Percentiles rank a stretch among this genome's conserved stretches.
Conservation (phyloP, 2,329 filamentous ascomycete species). For the Sclerotiophoma versabilis region DNA sequence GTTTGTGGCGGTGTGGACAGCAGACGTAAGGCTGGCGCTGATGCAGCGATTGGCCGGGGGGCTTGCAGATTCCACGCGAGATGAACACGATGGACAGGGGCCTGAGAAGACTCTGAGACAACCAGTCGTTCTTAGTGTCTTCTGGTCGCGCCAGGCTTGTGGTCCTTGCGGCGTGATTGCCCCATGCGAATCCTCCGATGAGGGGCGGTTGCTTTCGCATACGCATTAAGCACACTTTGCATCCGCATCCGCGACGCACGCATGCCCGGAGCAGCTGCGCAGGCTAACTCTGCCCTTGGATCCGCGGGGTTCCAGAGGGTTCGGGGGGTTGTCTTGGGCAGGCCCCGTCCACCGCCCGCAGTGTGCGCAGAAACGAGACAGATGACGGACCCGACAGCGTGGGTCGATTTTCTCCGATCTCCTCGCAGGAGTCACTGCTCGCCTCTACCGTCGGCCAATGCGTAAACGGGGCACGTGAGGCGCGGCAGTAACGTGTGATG, state of each 20-base stretch:
- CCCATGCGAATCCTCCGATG: slow-evolving; percentile 40
- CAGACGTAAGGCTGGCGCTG: slow-evolving; percentile 43
- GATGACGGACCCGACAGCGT: slow-evolving; percentile 27
- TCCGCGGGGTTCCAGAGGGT: slow-evolving; percentile 23
- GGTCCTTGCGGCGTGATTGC: slow-evolving; percentile 37
- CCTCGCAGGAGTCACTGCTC: slow-evolving; percentile 22
- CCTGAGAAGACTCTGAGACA: slow-evolving; percentile 42
- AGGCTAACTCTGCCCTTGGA: slow-evolving; percentile 21
- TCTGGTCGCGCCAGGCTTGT: slow-evolving; percentile 32
- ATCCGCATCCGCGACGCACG: slow-evolving; percentile 17
- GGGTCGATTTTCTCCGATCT: slow-evolving; percentile 36
- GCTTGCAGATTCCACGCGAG: slow-evolving; percentile 50
- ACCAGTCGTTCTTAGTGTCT: slow-evolving; percentile 46
- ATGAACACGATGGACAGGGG: slow-evolving; percentile 44
- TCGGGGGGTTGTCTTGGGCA: slow-evolving; percentile 12
- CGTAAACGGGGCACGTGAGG: slow-evolving; percentile 21
- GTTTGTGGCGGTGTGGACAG: slow-evolving; percentile 40
- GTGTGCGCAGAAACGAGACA: slow-evolving; percentile 19
- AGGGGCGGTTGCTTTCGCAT: slow-evolving; percentile 21
- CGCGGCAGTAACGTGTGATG: slow-evolving; percentile 24
- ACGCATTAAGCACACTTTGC: slow-evolving; percentile 17
- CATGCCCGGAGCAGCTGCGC: slow-evolving; percentile 17
- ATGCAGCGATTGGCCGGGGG: slow-evolving; percentile 39
- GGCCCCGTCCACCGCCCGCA: slow-evolving; percentile 2
- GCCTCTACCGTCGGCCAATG: slow-evolving; percentile 18